Evolutionary conservation across 2,329 filamentous ascomycete genomes (phyloP).

Genomic region (Scorias spongiosa): DNA sequence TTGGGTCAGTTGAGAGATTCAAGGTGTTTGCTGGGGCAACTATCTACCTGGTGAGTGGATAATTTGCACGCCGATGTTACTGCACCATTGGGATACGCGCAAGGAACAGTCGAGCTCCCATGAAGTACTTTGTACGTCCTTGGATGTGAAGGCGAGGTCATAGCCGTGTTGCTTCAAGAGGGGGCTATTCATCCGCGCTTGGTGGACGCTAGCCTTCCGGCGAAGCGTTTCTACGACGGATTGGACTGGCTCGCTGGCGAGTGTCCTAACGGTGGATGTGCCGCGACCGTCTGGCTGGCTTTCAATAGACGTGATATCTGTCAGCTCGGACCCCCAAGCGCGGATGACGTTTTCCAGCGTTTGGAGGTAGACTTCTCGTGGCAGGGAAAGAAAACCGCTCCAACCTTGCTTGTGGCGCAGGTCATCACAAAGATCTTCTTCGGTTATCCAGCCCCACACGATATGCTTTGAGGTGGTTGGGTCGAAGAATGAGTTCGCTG

Average conservation of each 20-base stretch:
- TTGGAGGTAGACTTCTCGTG: slow-evolving; percentile 28
- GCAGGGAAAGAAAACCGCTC: slow-evolving; percentile 34
- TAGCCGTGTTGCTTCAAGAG: slow-evolving; percentile 1
- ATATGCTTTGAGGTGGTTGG: slow-evolving; percentile 26
- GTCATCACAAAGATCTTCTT: slow-evolving; percentile 33
- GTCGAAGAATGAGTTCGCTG: slow-evolving; percentile 35
- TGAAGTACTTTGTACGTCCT: slow-evolving; percentile 3
- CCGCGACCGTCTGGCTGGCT: slow-evolving; percentile 9
- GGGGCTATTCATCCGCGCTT: slow-evolving; percentile 1
- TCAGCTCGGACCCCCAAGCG: slow-evolving; percentile 22
- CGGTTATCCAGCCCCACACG: slow-evolving; percentile 36
- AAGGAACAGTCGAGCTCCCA: slow-evolving; percentile 14
- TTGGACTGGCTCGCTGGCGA: slow-evolving; percentile 16
- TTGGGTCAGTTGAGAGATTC: background rate
- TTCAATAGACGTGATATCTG: slow-evolving; percentile 29
- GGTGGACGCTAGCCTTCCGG: slow-evolving; percentile 4
- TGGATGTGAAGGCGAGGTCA: slow-evolving; percentile 3
- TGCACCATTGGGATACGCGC: slow-evolving; percentile 8
- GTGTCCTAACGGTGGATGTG: slow-evolving; percentile 27
- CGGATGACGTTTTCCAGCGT: slow-evolving; percentile 23
- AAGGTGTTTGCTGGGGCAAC: background rate
- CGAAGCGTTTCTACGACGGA: slow-evolving; percentile 14
- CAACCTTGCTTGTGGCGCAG: slow-evolving; percentile 32
- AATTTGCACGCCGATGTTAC: slow-evolving; percentile 10
- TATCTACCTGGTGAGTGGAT: slow-evolving; percentile 10